Evolutionary conservation across 345 rosid species (phyloP).

Genomic region (Aethionema arabicum): DNA sequence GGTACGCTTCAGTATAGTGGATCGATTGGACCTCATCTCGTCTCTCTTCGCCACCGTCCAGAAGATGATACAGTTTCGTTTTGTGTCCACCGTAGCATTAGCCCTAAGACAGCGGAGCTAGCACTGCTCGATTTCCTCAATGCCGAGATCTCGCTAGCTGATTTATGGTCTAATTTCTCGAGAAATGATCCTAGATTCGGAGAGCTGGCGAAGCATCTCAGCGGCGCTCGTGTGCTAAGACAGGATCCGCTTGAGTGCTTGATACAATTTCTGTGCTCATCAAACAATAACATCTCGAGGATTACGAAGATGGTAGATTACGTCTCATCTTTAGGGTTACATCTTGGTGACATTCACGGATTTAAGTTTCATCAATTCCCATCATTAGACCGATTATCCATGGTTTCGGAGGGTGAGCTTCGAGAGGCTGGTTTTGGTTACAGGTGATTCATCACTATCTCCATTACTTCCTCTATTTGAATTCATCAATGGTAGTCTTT

Average conservation of each 20-base stretch:
- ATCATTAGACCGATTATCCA: conserved; percentile 58
- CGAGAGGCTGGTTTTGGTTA: conserved; percentile 87
- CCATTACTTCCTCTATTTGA: neutral
- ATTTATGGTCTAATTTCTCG: conserved; percentile 67
- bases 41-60: conserved; percentile 64
- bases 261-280: conserved; percentile 86
- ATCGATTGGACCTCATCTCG: conserved; percentile 65
- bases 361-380: conserved; percentile 83
- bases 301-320: conserved; percentile 89
- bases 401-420: conserved; percentile 66
- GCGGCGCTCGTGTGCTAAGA: conserved; percentile 86
- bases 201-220: conserved; percentile 54
- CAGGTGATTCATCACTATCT: conserved; percentile 50
- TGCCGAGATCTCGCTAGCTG: conserved; percentile 47
- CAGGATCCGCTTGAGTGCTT: conserved; percentile 93
- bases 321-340: conserved; percentile 62
- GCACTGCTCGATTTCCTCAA: conserved; percentile 84
- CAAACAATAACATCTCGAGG: conserved; percentile 84
- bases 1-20: conserved; percentile 71
- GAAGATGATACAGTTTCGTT: conserved; percentile 52
- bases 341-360: conserved; percentile 64
- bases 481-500: neutral
- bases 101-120: conserved; percentile 50
- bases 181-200: conserved; percentile 61
- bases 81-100: conserved; percentile 50